Base-by-base conservation (phyloP, 176 grass and related monocot species). In the Oryza australiensis region DNA sequence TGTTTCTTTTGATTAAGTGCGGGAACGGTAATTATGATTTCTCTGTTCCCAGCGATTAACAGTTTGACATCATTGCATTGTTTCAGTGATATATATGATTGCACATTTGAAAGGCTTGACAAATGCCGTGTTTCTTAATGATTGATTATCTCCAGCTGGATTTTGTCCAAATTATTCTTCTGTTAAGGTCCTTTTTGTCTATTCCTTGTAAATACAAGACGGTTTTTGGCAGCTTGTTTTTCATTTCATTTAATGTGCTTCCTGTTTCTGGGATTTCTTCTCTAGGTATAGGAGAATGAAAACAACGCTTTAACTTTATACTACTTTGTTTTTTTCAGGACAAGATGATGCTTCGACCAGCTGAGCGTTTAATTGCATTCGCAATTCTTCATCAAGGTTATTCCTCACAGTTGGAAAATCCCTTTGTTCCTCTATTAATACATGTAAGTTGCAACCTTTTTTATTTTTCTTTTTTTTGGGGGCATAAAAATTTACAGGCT, bases 341-440 rank as follows among this genome's bases (percentile, higher is more conserved):
- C 87, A 98, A 93, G 78, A 76, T 73, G 63, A 77, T 98, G 86
- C 84, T 98, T 85, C 84, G 55, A 89, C 84, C 86, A 64, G 85
- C 86, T 81, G 90, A 95, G 82, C 95, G 95, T 49, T 85, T 98
- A 86, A 81, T 98, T 89, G 95, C 92, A 84, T 90, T 93, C 83
- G 75, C 64, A 75, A 91, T 98, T 84, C 87, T 98, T 67, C 84
- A 93, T 80, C 88, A 91, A 69, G 85, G 70, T 23, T 95, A 88
- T 90, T 90, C 84, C 64, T 88, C 85, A 82, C 68, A 91, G 63
- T 83, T 90, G 75, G 88, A 33, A 70, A 94, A 98, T 86, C 95
- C 95, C 8, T 98, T 91, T 83, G 74, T 90, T 84, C 86, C 82
- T 65, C 64, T 91, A 70, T 84, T 98, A 84, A 81, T 98, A 81